A percentile compares a stretch with the other conserved stretches of the same genome.
These are phyloP conservation scores for Gossypium bickii DNA, from an alignment of 345 rosid genomes.

Conservation along the genomic window DNA sequence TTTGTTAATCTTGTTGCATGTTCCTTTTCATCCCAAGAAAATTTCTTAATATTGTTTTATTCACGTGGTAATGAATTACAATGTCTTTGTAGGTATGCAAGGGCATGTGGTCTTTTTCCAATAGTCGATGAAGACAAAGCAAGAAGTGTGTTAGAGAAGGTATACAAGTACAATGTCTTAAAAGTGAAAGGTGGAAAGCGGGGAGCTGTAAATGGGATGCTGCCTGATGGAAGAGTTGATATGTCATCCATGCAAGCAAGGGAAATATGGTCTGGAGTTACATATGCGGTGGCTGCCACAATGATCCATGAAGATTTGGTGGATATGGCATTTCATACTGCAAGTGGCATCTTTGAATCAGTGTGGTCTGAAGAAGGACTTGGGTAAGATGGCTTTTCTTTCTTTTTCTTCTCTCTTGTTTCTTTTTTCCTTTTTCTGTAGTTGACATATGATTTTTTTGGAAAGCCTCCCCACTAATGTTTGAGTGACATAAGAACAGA, in stretches of 20 bases:
- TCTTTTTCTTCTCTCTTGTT: neutral
- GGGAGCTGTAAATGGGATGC: slow-evolving; percentile 95
- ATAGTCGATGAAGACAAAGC: slow-evolving; percentile 73
- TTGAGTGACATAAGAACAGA: neutral
- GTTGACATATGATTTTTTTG: neutral
- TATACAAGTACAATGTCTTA: slow-evolving; percentile 72
- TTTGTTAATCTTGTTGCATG: neutral
- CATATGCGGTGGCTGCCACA: slow-evolving; percentile 83
- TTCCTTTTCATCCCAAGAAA: neutral
- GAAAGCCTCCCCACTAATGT: neutral
- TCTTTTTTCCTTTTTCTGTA: neutral
- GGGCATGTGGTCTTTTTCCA: slow-evolving; percentile 73
- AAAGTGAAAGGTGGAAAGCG: slow-evolving; percentile 76
- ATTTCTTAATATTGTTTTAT: neutral
- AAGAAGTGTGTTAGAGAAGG: slow-evolving; percentile 55
- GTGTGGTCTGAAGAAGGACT: slow-evolving; percentile 85
- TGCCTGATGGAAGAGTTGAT: slow-evolving; percentile 77
- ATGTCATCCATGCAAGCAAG: slow-evolving; percentile 74
- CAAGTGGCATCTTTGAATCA: slow-evolving; percentile 70
- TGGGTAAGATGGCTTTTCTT: slow-evolving; percentile 45
- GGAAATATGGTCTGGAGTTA: slow-evolving; percentile 96
- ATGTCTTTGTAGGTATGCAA: slow-evolving; percentile 56
- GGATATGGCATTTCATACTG: slow-evolving; percentile 76
- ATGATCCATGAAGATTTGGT: slow-evolving; percentile 80
- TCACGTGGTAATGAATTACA: neutral